Percentiles rank a stretch among this genome's conserved stretches.
These are phyloP conservation scores for Ananas comosus DNA, from an alignment of 176 grass and related monocot species.

Conservation along the genomic window DNA sequence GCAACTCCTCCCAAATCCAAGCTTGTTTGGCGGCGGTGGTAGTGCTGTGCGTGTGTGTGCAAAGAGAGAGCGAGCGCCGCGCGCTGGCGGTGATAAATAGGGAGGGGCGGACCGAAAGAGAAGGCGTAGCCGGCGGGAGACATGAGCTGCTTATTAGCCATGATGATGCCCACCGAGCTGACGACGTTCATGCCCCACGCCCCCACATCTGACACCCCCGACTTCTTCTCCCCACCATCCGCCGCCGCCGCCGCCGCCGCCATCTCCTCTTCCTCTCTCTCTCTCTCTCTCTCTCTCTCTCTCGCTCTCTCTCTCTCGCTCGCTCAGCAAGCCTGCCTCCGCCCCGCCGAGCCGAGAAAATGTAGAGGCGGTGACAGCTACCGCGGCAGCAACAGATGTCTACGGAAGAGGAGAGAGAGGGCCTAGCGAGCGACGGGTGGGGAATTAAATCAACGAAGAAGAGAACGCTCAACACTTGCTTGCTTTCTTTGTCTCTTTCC, in stretches of 20 bases:
- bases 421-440: not conserved
- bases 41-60: no score
- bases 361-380: not conserved
- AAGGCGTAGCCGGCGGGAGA: conserved; percentile 39
- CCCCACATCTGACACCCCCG: conserved; percentile 29
- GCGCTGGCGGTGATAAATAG: not conserved
- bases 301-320: no score
- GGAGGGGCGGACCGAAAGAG: conserved; percentile 25
- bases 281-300: no score
- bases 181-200: conserved; percentile 51
- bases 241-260: not conserved
- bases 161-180: conserved; percentile 49
- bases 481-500: not conserved
- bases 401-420: not conserved
- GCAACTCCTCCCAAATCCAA: no score
- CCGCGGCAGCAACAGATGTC: not conserved
- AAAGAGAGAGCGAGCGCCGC: not conserved
- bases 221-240: conserved; percentile 9
- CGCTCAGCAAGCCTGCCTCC: no score
- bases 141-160: conserved; percentile 44
- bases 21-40: no score
- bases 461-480: not conserved
- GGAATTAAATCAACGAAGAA: not conserved
- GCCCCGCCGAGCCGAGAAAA: no score
- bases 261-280: not conserved